phyloP scores from a whole-genome alignment of 2,329 filamentous ascomycete genomes.

The Apiospora sp. region DNA sequence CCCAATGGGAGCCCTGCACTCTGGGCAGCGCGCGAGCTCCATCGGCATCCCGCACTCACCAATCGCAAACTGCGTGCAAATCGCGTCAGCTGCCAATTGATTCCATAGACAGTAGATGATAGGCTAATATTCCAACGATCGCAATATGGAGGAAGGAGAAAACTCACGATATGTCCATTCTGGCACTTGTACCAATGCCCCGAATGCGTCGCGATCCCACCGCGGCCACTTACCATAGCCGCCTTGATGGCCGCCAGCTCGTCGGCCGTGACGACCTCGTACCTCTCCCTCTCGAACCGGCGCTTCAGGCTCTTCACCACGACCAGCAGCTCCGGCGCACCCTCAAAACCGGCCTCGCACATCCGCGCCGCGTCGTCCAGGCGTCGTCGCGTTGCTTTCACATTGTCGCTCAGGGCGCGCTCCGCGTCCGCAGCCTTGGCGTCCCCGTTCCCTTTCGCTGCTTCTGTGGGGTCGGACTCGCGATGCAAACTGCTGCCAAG shows the following conservation, averaged over 20 bases:
- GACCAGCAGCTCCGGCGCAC: constrained; percentile 53
- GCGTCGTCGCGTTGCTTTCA: background rate
- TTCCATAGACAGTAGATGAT: background rate
- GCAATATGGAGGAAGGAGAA: background rate
- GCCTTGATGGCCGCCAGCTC: constrained; percentile 56
- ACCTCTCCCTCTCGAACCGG: constrained; percentile 60
- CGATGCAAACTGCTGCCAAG: background rate
- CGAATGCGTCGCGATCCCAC: constrained; percentile 30
- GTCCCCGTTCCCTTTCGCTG: background rate
- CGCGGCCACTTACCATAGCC: background rate
- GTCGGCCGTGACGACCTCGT: constrained; percentile 57
- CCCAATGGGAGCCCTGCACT: constrained; percentile 66
- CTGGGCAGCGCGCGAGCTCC: constrained; percentile 66
- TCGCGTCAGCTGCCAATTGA: background rate
- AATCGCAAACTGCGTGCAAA: constrained; percentile 61
- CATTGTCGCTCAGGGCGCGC: no score
- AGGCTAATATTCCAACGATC: no score
- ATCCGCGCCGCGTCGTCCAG: constrained; percentile 27
- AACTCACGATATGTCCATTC: constrained; percentile 53
- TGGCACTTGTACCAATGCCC: constrained; percentile 70
- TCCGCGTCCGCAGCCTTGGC: background rate
- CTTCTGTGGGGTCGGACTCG: background rate
- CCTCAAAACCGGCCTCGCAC: constrained; percentile 55
- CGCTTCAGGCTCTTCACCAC: constrained; percentile 55
- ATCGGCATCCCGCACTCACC: constrained; percentile 74